A percentile compares a stretch with the other conserved stretches of the same genome.
These are phyloP conservation scores for Pythium vanterpoolii DNA, from an alignment of 352 stramenopile species.

Conservation along the genomic window DNA sequence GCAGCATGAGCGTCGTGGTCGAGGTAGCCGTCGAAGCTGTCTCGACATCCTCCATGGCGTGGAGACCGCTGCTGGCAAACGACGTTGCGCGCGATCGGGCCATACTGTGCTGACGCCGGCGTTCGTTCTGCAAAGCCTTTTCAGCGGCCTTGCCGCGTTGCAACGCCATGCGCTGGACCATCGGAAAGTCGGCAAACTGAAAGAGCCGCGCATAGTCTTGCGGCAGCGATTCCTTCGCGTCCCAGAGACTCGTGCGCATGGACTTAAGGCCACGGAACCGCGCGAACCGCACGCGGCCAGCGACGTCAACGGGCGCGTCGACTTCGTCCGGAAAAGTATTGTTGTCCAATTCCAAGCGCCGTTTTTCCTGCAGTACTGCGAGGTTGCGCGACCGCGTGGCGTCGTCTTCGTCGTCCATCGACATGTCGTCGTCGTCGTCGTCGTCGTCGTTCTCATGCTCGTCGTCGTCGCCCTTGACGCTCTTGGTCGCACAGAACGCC, in stretches of 20 bases:
- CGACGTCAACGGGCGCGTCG: slow-evolving; percentile 57
- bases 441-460: slow-evolving; percentile 51
- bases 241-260: slow-evolving; percentile 96
- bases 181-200: slow-evolving; percentile 95
- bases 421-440: slow-evolving; percentile 75
- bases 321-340: slow-evolving; percentile 96
- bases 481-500: slow-evolving; percentile 71
- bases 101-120: slow-evolving; percentile 49
- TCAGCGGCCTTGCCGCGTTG: slow-evolving; percentile 70
- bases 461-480: slow-evolving; percentile 45
- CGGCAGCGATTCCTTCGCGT: slow-evolving; percentile 98
- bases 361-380: slow-evolving; percentile 69
- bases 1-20: slow-evolving; percentile 23
- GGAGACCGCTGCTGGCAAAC: slow-evolving; percentile 34
- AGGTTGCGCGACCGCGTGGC: slow-evolving; percentile 32
- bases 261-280: slow-evolving; percentile 96
- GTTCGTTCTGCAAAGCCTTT: slow-evolving; percentile 61
- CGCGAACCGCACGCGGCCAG: slow-evolving; percentile 71
- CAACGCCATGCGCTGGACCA: slow-evolving; percentile 91
- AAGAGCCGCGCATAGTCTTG: slow-evolving; percentile 96
- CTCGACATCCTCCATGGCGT: slow-evolving; percentile 73
- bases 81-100: slow-evolving; percentile 55
- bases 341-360: slow-evolving; percentile 89
- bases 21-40: slow-evolving; percentile 2
- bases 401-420: slow-evolving; percentile 68